Evolutionary conservation across 768 basidiomycete genomes (phyloP).

Genomic region (Tricholoma flavovirens): DNA sequence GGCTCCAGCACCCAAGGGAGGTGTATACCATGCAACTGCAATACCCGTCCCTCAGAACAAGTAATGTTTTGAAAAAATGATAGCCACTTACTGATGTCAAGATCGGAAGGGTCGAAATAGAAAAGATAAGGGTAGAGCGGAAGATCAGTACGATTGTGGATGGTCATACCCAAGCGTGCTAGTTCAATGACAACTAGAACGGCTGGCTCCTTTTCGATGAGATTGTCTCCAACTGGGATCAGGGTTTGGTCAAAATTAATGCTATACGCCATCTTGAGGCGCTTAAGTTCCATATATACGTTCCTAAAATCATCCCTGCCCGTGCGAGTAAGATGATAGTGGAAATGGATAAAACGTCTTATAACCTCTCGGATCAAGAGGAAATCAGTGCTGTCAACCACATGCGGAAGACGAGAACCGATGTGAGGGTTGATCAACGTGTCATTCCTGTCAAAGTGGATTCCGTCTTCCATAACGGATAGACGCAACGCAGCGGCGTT

Average conservation of each 20-base stretch:
- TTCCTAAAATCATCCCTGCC: constrained; percentile 16
- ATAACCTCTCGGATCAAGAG: constrained; percentile 16
- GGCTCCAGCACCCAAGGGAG: constrained; percentile 23
- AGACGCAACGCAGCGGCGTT: constrained; percentile 17
- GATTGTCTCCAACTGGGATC: constrained; percentile 20
- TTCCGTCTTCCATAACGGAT: constrained; percentile 10
- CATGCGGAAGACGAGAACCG: constrained; percentile 15
- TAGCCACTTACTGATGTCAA: constrained; percentile 27
- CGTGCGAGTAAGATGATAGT: constrained; percentile 23
- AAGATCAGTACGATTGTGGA: constrained; percentile 27
- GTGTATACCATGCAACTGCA: constrained; percentile 22
- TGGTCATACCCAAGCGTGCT: constrained; percentile 27
- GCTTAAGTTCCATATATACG: constrained; percentile 27
- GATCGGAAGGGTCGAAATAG: constrained; percentile 36
- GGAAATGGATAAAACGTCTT: constrained; percentile 18
- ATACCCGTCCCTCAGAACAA: neutral
- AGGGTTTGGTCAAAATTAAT: constrained; percentile 16
- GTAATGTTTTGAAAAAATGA: neutral
- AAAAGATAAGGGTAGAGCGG: constrained; percentile 35
- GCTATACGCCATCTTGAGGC: constrained; percentile 16
- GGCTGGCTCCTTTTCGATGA: constrained; percentile 24
- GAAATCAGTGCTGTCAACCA: constrained; percentile 8
- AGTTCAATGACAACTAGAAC: constrained; percentile 20
- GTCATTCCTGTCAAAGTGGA: constrained; percentile 21
- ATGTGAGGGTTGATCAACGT: constrained; percentile 16